phyloP scores from a whole-genome alignment of 192 early-diverging fungal species.

The Podila minutissima region DNA sequence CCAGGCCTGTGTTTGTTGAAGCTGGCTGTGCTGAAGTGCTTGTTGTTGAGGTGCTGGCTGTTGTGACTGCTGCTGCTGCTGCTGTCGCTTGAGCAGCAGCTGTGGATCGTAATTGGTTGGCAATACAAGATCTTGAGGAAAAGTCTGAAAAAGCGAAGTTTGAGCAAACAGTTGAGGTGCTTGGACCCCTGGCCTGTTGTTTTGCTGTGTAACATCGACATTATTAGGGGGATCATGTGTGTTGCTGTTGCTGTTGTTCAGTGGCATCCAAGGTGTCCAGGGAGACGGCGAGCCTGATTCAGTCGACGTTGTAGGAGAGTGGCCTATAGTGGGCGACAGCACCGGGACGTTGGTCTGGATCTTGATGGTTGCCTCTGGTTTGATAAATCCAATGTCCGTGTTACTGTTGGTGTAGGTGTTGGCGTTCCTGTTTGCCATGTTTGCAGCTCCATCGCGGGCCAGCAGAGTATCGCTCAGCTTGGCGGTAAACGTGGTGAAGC shows the following conservation, averaged over 20 bases:
- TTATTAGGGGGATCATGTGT: background rate
- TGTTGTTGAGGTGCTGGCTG: background rate
- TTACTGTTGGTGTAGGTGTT: background rate
- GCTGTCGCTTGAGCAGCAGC: too few species aligned
- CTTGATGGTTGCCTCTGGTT: background rate
- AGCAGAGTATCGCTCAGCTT: constrained; percentile 21
- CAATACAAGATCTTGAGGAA: too few species aligned
- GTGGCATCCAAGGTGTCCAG: constrained; percentile 21
- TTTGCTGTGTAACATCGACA: too few species aligned
- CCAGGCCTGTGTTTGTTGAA: constrained; percentile 18
- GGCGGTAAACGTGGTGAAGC: constrained; percentile 31
- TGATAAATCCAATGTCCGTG: too few species aligned
- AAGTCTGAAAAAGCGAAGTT: too few species aligned
- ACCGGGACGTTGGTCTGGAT: constrained; percentile 10
- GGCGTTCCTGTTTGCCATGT: background rate
- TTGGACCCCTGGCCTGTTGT: too few species aligned
- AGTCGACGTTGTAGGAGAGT: constrained; percentile 11
- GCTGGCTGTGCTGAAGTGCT: background rate
- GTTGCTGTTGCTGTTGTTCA: background rate
- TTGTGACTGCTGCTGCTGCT: background rate
- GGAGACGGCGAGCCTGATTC: constrained; percentile 17
- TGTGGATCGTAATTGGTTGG: too few species aligned
- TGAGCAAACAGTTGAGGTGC: too few species aligned
- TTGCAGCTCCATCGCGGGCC: constrained; percentile 1
- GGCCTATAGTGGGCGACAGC: constrained; percentile 1